A percentile compares a stretch with the other conserved stretches of the same genome.
Evolutionary conservation across 768 basidiomycete genomes (phyloP).

Genomic region (Wakefieldia striispora): DNA sequence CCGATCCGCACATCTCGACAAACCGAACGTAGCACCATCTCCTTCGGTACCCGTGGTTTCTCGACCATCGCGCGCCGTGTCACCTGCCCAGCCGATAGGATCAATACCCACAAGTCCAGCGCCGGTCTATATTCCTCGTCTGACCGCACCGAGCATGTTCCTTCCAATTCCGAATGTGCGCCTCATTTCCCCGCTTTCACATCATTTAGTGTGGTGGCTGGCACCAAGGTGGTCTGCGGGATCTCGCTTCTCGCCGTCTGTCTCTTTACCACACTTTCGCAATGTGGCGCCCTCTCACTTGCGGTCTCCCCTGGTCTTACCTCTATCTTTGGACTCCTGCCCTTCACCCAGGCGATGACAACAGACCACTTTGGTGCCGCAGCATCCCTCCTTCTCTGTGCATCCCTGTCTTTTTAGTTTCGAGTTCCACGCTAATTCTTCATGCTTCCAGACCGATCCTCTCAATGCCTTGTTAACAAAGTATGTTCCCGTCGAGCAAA

Average conservation of each 20-base stretch:
- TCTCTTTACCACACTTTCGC: slow-evolving; percentile 26
- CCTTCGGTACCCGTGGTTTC: slow-evolving; percentile 19
- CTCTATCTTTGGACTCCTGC: slow-evolving; percentile 4
- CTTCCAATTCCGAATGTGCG: slow-evolving; percentile 89
- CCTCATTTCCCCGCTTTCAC: slow-evolving; percentile 42
- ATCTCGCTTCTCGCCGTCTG: slow-evolving; percentile 36
- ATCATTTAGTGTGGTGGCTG: slow-evolving; percentile 62
- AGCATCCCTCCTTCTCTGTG: slow-evolving; percentile 7
- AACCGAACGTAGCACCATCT: slow-evolving; percentile 49
- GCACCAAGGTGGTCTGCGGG: slow-evolving; percentile 34
- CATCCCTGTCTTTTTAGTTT: background rate
- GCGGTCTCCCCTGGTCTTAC: background rate
- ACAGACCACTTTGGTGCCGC: slow-evolving; percentile 3
- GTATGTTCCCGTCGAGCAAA: slow-evolving; percentile 76
- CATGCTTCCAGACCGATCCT: slow-evolving; percentile 64
- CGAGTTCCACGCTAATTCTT: slow-evolving; percentile 3
- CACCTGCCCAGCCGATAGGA: slow-evolving; percentile 37
- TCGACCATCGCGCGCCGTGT: slow-evolving; percentile 43
- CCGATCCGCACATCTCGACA: slow-evolving; percentile 40
- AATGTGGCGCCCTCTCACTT: background rate
- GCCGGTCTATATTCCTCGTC: slow-evolving; percentile 60
- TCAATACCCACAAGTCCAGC: slow-evolving; percentile 10
- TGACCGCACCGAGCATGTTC: slow-evolving; percentile 76
- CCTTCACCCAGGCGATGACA: slow-evolving; percentile 4
- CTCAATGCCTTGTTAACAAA: slow-evolving; percentile 78